Percentiles rank a stretch among this genome's conserved stretches.
phyloP scores from a whole-genome alignment of 2,329 filamentous ascomycete genomes.

The Fusarium phyllophilum region DNA sequence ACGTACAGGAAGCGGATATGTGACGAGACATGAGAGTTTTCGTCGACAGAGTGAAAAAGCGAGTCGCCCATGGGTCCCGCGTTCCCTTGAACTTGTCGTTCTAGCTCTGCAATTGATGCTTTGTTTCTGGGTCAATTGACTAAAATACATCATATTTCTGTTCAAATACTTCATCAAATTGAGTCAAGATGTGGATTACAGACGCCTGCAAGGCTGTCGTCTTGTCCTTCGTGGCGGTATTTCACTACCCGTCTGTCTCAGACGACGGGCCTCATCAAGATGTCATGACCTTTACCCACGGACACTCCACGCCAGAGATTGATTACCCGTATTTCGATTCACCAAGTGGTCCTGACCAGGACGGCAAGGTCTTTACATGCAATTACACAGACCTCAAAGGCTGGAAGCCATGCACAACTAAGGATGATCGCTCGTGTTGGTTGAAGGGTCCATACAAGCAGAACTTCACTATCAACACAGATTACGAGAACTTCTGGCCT shows the following conservation, averaged over 20 bases:
- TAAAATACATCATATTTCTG: rapidly evolving
- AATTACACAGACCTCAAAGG: neutral
- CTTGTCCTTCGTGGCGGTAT: conserved; percentile 1
- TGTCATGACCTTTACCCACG: neutral
- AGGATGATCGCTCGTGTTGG: conserved; percentile 3
- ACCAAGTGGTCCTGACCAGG: neutral
- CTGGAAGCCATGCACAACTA: neutral
- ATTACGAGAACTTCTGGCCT: conserved; percentile 15
- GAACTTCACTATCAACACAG: neutral
- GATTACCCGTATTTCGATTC: neutral
- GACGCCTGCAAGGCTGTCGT: conserved; percentile 9
- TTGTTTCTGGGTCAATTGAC: neutral
- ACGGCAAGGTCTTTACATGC: neutral
- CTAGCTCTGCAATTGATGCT: neutral
- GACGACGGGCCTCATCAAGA: neutral
- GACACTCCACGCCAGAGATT: neutral
- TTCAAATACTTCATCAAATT: rapidly evolving
- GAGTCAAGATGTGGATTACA: conserved; percentile 3
- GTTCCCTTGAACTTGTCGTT: neutral
- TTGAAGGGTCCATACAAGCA: neutral
- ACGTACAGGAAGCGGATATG: neutral
- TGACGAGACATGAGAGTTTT: neutral
- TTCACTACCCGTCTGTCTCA: neutral
- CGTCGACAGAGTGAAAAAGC: neutral
- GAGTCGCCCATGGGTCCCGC: neutral